Evolutionary conservation across 352 stramenopile species (phyloP).

Genomic region (Phytophthora capsici): DNA sequence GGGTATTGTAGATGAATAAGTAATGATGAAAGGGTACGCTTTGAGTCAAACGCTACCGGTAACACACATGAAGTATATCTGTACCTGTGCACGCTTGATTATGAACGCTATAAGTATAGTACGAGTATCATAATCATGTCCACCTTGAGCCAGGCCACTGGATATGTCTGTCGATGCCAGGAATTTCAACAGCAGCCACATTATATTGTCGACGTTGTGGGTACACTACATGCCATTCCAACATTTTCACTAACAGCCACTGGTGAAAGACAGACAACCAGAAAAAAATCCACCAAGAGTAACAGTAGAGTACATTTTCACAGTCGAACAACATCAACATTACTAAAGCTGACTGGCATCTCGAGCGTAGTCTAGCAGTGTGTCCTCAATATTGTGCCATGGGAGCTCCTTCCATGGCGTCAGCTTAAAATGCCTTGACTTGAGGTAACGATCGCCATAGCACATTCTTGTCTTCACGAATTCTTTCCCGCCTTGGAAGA

Average conservation of each 20-base stretch:
- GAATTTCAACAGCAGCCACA: background rate
- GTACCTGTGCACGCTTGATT: no score
- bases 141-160: background rate
- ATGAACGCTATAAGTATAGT: background rate
- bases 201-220: background rate
- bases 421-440: slow-evolving; percentile 30
- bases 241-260: background rate
- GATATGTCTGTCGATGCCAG: background rate
- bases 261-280: background rate
- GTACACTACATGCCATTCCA: background rate
- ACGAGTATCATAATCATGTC: background rate
- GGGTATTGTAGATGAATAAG: no score
- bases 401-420: slow-evolving; percentile 29
- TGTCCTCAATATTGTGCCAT: slow-evolving; percentile 34
- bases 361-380: slow-evolving; percentile 29
- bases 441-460: slow-evolving; percentile 32
- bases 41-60: slow-evolving; percentile 1
- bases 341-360: slow-evolving; percentile 29
- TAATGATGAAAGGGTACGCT: background rate
- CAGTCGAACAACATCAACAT: slow-evolving; percentile 6
- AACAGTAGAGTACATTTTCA: slow-evolving; percentile 5
- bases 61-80: no score
- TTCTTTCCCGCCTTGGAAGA: slow-evolving; percentile 27
- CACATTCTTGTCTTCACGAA: slow-evolving; percentile 43
- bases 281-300: slow-evolving; percentile 4